Conservation (phyloP, 2,329 filamentous ascomycete species). For the Diaporthe humulicola region DNA sequence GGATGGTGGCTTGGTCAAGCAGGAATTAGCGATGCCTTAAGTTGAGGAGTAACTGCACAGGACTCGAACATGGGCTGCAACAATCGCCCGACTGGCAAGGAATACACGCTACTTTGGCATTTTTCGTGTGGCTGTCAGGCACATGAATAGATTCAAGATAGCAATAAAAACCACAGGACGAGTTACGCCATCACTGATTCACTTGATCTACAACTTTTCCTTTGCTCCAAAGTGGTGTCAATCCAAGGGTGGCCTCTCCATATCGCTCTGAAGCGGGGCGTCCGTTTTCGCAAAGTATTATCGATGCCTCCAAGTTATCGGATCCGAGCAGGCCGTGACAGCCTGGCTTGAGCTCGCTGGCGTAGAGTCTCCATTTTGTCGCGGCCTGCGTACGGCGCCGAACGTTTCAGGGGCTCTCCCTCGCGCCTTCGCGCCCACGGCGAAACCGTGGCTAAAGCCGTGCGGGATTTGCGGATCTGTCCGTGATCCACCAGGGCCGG, state of each 20-base stretch:
- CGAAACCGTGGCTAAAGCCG: constrained; percentile 1
- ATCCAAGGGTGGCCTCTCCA: neutral
- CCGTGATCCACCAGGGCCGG: neutral
- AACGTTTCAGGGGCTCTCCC: constrained; percentile 15
- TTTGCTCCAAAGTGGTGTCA: neutral
- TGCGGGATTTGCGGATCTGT: constrained; percentile 6
- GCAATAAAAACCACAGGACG: no score
- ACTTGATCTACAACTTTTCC: neutral
- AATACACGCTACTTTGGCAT: no score
- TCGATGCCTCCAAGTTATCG: neutral
- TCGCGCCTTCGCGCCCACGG: constrained; percentile 23
- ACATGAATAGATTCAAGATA: no score
- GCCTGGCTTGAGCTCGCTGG: neutral
- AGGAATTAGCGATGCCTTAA: no score
- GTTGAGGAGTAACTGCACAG: no score
- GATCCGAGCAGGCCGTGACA: neutral
- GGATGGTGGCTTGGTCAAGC: no score
- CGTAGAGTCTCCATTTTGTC: neutral
- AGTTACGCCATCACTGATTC: no score
- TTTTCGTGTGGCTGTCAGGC: no score
- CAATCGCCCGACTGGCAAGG: no score
- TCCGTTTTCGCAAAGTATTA: neutral
- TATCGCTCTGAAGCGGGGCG: neutral
- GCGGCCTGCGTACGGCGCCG: neutral
- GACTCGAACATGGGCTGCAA: no score